Evolutionary conservation across 768 basidiomycete species (phyloP).

Genomic region (Hygrocybe coccinea): DNA sequence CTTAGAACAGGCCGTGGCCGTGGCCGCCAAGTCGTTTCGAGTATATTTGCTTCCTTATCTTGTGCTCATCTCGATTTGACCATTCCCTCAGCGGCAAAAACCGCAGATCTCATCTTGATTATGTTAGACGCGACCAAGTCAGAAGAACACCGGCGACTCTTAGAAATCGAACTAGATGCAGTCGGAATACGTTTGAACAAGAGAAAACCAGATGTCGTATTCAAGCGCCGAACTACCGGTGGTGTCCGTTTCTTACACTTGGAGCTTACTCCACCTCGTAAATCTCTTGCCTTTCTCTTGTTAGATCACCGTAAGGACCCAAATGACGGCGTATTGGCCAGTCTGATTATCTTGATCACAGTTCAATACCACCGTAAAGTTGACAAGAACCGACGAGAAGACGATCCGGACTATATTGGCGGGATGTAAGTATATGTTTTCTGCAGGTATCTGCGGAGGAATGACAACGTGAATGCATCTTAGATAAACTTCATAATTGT

Average conservation of each 20-base stretch:
- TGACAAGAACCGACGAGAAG: conserved; percentile 92
- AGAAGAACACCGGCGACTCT: conserved; percentile 79
- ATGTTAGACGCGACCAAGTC: conserved; percentile 94
- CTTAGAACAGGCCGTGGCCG: conserved; percentile 63
- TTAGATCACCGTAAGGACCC: conserved; percentile 63
- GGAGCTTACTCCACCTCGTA: background rate
- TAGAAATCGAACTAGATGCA: conserved; percentile 93
- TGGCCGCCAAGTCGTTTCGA: conserved; percentile 94
- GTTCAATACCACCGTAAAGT: conserved; percentile 87
- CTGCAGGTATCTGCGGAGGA: background rate
- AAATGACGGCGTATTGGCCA: background rate
- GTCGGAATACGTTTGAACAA: conserved; percentile 95
- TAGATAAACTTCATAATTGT: conserved; percentile 88
- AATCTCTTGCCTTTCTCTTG: conserved; percentile 8
- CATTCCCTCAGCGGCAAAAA: conserved; percentile 60
- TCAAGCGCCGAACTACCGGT: conserved; percentile 89
- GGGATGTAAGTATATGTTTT: conserved; percentile 53
- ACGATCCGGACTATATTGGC: conserved; percentile 91
- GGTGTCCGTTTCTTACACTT: conserved; percentile 52
- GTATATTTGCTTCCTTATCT: conserved; percentile 31
- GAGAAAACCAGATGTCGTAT: conserved; percentile 85
- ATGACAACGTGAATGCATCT: background rate
- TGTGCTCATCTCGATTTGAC: background rate
- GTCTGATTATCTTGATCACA: conserved; percentile 21
- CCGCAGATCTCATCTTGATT: conserved; percentile 87